Conservation (phyloP, 306 rosid genomes). For the Prunus fruticosa region DNA sequence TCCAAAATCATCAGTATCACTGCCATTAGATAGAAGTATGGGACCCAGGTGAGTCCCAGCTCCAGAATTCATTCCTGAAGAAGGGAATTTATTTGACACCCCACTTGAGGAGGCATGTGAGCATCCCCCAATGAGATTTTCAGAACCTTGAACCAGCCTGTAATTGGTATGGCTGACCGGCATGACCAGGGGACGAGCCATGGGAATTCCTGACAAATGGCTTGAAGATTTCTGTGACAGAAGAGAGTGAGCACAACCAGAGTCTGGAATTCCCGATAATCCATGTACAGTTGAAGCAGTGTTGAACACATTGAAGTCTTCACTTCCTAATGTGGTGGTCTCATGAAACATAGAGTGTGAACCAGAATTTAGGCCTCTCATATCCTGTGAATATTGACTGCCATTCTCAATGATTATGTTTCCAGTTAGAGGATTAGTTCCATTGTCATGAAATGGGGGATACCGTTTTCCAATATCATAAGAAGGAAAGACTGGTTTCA, state of each 20-base stretch:
- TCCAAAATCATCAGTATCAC: slow-evolving; percentile 49
- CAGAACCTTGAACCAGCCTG: slow-evolving; percentile 44
- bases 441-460: slow-evolving; percentile 50
- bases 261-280: slow-evolving; percentile 52
- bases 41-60: slow-evolving; percentile 49
- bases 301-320: slow-evolving; percentile 52
- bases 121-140: slow-evolving; percentile 48
- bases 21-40: slow-evolving; percentile 41
- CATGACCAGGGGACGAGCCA: slow-evolving; percentile 44
- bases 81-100: slow-evolving; percentile 40
- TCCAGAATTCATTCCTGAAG: slow-evolving; percentile 42
- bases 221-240: slow-evolving; percentile 81
- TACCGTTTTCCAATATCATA: slow-evolving; percentile 41
- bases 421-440: slow-evolving; percentile 36
- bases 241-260: slow-evolving; percentile 97
- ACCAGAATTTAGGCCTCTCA: slow-evolving; percentile 26
- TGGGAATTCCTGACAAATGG: slow-evolving; percentile 60
- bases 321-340: slow-evolving; percentile 46
- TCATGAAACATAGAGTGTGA: slow-evolving; percentile 39
- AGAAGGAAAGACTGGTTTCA: slow-evolving; percentile 43
- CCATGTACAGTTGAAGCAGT: slow-evolving; percentile 49
- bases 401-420: slow-evolving; percentile 45
- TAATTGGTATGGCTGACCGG: slow-evolving; percentile 47
- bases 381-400: slow-evolving; percentile 34
- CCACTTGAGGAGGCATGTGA: slow-evolving; percentile 54